Evolutionary conservation across 192 early-diverging fungal genomes (phyloP).

Genomic region (Linnemannia hyalina): DNA sequence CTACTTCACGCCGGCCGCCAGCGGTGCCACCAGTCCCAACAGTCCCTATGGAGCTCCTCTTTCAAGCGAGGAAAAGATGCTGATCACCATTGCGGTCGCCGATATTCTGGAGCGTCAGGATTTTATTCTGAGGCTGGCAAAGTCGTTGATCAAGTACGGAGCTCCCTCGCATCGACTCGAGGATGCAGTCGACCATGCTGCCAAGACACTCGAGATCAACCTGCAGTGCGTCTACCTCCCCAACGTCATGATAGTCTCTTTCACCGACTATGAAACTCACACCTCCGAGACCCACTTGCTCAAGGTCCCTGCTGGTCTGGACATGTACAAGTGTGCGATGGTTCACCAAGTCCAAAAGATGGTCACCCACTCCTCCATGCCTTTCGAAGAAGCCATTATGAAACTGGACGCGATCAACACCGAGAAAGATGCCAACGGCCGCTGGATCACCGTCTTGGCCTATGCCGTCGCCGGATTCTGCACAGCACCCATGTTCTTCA

Average conservation of each 20-base stretch:
- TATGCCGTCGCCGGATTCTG: slow-evolving; percentile 70
- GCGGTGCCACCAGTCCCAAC: background rate
- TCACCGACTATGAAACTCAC: slow-evolving; percentile 78
- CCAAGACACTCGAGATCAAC: slow-evolving; percentile 71
- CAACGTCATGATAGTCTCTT: slow-evolving; percentile 79
- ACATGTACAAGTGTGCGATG: slow-evolving; percentile 77
- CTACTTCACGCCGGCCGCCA: background rate
- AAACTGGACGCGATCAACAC: slow-evolving; percentile 71
- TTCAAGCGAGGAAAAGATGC: slow-evolving; percentile 62
- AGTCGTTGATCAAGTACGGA: slow-evolving; percentile 78
- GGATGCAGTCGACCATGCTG: slow-evolving; percentile 71
- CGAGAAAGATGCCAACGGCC: slow-evolving; percentile 66
- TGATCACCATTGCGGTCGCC: slow-evolving; percentile 70
- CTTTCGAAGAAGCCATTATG: slow-evolving; percentile 74
- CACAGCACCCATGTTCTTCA: slow-evolving; percentile 76
- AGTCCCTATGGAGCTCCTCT: slow-evolving; percentile 16
- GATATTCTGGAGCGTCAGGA: slow-evolving; percentile 79
- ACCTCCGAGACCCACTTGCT: slow-evolving; percentile 83
- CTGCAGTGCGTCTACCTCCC: slow-evolving; percentile 77
- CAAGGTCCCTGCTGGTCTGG: slow-evolving; percentile 67
- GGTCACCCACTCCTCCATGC: slow-evolving; percentile 72
- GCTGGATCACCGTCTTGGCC: slow-evolving; percentile 69
- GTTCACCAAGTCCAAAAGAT: slow-evolving; percentile 74
- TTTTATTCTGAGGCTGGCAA: slow-evolving; percentile 71
- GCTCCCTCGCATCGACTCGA: slow-evolving; percentile 78